Base-by-base conservation (phyloP, 2,329 filamentous ascomycete species). In the Diaporthe sp. region DNA sequence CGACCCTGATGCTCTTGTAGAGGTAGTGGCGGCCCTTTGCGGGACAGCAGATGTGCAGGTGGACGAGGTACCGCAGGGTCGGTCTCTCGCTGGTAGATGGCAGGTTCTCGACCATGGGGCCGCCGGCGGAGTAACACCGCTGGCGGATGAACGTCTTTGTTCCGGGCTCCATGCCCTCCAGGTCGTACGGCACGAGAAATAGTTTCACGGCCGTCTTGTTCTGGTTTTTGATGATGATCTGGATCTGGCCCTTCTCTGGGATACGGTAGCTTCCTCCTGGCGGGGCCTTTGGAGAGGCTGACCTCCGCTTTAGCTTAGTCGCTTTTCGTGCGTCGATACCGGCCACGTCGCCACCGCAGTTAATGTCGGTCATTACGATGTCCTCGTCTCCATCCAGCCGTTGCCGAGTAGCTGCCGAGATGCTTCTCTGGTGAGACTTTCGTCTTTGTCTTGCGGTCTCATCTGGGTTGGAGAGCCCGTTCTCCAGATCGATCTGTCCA, bases 201-300 rank as follows among this genome's bases (percentile, higher is more conserved):
- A 99, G 87, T 82, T 99, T 98, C 71, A 98, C 96, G 1, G 97
- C 97, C 4, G 97, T 98, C 81, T 98, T 98, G 85, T 98, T 98
- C 22, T 96, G 96, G 79, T 98, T 99, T 82, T 98, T 98, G 82
- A 99, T 94, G 76, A 99, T 93, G 77, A 99, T 97, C 79, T 99
- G 97, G 19, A 99, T 87, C 83, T 98, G 97, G 0, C 97, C 97
- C 82, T 96, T 94, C 80, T 97, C 93, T 0, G 97, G 97, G 70
- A 99, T 98, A 56, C 97, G 93, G 82, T 98, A 99, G 80, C 94
- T 94, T 47, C 97, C 96, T 10, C 95, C 95, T 0, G 94, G 94
- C 0, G 95, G 94, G 22, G 93, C 91, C 82, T 82, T 86, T 19
- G 82, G 81, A 0, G 83, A 82, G 39, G 86, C 84, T 8, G 90